phyloP scores from a whole-genome alignment of 257 asterid species.

The Mentha longifolia region DNA sequence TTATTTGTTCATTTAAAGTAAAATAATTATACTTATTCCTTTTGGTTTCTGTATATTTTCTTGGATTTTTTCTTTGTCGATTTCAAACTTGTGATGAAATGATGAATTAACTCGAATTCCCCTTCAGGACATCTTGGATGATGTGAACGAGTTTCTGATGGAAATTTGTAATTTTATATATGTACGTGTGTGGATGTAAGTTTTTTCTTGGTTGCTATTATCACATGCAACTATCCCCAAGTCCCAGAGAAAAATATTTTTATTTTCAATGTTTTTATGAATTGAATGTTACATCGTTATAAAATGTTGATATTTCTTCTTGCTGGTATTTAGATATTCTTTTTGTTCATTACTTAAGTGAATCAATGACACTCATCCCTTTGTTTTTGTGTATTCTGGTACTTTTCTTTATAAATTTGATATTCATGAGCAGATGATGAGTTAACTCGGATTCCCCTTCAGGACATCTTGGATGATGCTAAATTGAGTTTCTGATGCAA shows the following conservation, averaged over 20 bases:
- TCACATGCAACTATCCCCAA: neutral
- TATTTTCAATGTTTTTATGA: no score
- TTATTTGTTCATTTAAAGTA: neutral
- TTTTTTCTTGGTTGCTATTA: neutral
- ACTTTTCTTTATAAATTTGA: no score
- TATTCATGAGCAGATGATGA: neutral
- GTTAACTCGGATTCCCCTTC: neutral
- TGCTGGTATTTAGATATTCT: no score
- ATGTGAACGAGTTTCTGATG: conserved; percentile 3
- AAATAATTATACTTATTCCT: neutral
- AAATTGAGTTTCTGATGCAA: neutral
- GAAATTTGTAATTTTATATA: no score
- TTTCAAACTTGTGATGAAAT: no score
- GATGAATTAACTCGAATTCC: conserved; percentile 1
- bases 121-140: conserved; percentile 4
- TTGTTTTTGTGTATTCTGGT: no score
- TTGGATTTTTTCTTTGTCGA: no score
- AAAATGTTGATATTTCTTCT: no score
- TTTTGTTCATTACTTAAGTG: no score
- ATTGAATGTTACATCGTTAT: no score
- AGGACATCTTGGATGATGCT: neutral
- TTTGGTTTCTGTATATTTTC: no score
- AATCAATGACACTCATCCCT: no score
- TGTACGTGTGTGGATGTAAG: neutral
- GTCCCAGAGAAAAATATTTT: neutral